Evolutionary conservation across 2,329 filamentous ascomycete species (phyloP), one percentile per base, ranked within the genome.

Genomic region (Paraconiothyrium brasiliense): DNA sequence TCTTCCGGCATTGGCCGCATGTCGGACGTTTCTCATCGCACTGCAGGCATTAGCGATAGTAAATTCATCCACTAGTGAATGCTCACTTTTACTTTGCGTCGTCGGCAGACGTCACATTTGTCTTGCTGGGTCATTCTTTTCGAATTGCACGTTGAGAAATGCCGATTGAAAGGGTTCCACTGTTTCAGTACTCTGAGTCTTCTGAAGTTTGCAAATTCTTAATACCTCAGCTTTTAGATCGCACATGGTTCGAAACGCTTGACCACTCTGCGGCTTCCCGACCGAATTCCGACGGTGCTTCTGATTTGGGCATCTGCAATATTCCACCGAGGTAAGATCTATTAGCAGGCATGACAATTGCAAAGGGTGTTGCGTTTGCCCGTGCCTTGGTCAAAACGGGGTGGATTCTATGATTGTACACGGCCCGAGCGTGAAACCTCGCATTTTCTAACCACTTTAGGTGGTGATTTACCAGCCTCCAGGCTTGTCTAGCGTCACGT

Each of bases 1-100:
- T 61, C 54, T 61, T 61, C 37, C 39, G 49, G 39, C 54, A 61
- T 47, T 61, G 59, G 4, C 54, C 52, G 34, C 59, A 61, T 54
- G 43, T 35, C 13, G 59, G 59, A 13, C 39, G 52, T 24, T 48
- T 6, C 34, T 61, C 59, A 34, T 61, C 54, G 34, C 59, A 61
- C 59, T 60, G 44, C 49, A 34, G 27, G 20, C 22, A 58, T 58
- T 41, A 58, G 39, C 16, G 16, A 24, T 11, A 35, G 35, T 49
- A 20, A n/a, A 2, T 32, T 14, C 22, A 30, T 14, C 16, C 27
- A 27, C 32, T 43, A n/a, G 22, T 11, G n/a, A 20, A 20, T 35
- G 41, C 44, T 57, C 34, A 60, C 58, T 30, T 60, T 56, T 11
- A 60, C 58, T 51, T 60, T 60, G 24, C 58, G 58, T 32, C 32